These are phyloP conservation scores for Diaporthe humulicola DNA, from an alignment of 2,329 filamentous ascomycete genomes.

Conservation along the genomic window DNA sequence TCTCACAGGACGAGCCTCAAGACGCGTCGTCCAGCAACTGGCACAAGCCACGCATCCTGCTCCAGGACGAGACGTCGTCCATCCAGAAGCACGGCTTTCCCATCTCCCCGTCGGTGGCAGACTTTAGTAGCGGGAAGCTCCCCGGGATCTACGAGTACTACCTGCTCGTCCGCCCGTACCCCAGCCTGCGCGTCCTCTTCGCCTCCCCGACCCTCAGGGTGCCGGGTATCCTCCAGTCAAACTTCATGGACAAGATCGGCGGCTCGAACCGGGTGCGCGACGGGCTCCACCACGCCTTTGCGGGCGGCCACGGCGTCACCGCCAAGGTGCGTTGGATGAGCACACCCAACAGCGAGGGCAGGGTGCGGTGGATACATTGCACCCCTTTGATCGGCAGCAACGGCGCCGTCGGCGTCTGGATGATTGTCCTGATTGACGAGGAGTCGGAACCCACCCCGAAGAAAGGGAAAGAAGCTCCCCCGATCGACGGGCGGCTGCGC, in stretches of 20 bases:
- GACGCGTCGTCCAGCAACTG: conserved; percentile 50
- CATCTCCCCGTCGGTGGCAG: conserved; percentile 32
- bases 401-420: conserved; percentile 81
- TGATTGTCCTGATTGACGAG: conserved; percentile 80
- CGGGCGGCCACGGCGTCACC: conserved; percentile 78
- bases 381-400: conserved; percentile 78
- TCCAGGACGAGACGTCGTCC: conserved; percentile 41
- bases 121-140: conserved; percentile 8
- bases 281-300: conserved; percentile 68
- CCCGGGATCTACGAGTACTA: conserved; percentile 66
- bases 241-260: conserved; percentile 67
- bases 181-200: conserved; percentile 76
- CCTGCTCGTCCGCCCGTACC: conserved; percentile 75
- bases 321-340: conserved; percentile 79
- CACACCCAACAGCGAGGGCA: conserved; percentile 58
- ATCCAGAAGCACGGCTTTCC: conserved; percentile 38
- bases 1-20: conserved; percentile 56
- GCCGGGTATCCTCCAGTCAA: conserved; percentile 75
- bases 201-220: conserved; percentile 76
- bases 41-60: conserved; percentile 57
- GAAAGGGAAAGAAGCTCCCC: neutral
- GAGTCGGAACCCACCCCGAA: conserved; percentile 51
- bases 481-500: neutral
- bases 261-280: conserved; percentile 62
- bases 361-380: conserved; percentile 81